These are phyloP conservation scores for Mortierella sp. DNA, from an alignment of 371 early-diverging fungal species.

Conservation along the genomic window DNA sequence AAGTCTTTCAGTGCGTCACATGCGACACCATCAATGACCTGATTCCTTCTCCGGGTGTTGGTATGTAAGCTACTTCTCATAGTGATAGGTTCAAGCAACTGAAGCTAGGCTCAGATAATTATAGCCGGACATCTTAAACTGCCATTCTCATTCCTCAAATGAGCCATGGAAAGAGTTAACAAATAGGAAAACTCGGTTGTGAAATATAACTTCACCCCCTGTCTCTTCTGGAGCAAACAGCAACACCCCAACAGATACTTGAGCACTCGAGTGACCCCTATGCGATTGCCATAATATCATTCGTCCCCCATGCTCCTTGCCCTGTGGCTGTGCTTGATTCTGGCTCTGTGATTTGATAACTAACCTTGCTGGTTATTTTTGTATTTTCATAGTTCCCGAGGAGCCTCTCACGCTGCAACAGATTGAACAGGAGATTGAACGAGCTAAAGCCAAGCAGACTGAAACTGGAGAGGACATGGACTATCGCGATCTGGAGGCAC, in stretches of 20 bases:
- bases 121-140: background rate
- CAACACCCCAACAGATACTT: background rate
- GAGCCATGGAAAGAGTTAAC: background rate
- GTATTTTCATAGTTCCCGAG: slow-evolving; percentile 32
- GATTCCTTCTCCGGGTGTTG: slow-evolving; percentile 56
- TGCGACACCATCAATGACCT: slow-evolving; percentile 91
- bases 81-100: background rate
- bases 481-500: slow-evolving; percentile 57
- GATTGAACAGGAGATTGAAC: slow-evolving; percentile 43
- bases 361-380: slow-evolving; percentile 5
- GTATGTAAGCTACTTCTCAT: slow-evolving; percentile 17
- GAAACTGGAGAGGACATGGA: slow-evolving; percentile 32
- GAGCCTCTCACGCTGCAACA: slow-evolving; percentile 61
- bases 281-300: background rate
- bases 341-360: background rate
- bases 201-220: background rate
- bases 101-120: background rate
- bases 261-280: background rate
- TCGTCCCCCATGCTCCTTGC: background rate
- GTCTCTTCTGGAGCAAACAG: background rate
- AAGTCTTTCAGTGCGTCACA: slow-evolving; percentile 90
- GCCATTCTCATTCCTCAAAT: background rate
- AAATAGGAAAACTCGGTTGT: background rate
- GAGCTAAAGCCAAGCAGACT: slow-evolving; percentile 43
- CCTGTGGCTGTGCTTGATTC: background rate